Percentiles rank a stretch among this genome's conserved stretches.
Evolutionary conservation across 306 rosid genomes (phyloP).

Genomic region (Leucaena leucocephala): DNA sequence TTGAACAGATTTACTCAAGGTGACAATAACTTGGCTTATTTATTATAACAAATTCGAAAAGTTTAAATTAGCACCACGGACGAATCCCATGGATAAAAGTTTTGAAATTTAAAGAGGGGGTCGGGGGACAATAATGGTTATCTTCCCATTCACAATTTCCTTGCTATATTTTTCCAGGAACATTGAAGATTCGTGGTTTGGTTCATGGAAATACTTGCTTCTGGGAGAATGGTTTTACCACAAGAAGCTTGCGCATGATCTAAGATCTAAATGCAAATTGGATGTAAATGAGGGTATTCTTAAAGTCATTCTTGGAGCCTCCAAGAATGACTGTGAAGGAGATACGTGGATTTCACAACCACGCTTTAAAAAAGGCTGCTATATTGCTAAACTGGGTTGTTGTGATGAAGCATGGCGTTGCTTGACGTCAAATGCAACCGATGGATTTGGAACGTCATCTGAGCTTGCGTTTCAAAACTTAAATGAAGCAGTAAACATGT

Average conservation of each 20-base stretch:
- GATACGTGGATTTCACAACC: constrained; percentile 46
- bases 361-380: constrained; percentile 64
- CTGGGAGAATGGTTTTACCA: constrained; percentile 68
- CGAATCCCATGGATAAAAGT: background rate
- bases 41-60: constrained; percentile 34
- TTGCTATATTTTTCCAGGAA: constrained; percentile 52
- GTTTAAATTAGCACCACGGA: constrained; percentile 2
- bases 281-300: constrained; percentile 73
- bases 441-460: constrained; percentile 41
- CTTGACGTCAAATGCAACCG: constrained; percentile 41
- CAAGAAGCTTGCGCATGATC: constrained; percentile 61
- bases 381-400: constrained; percentile 54
- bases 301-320: constrained; percentile 70
- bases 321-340: constrained; percentile 57
- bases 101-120: constrained; percentile 3
- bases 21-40: constrained; percentile 12
- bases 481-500: constrained; percentile 53
- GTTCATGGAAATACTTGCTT: constrained; percentile 83
- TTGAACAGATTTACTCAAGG: constrained; percentile 20
- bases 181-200: constrained; percentile 84
- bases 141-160: constrained; percentile 23
- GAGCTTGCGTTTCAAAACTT: constrained; percentile 65
- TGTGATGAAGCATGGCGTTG: constrained; percentile 47
- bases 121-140: constrained; percentile 1
- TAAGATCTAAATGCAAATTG: constrained; percentile 72